A percentile compares a stretch with the other conserved stretches of the same genome.
Conservation (phyloP, 495 filamentous ascomycete genomes). For the Xylaria bambusicola region DNA sequence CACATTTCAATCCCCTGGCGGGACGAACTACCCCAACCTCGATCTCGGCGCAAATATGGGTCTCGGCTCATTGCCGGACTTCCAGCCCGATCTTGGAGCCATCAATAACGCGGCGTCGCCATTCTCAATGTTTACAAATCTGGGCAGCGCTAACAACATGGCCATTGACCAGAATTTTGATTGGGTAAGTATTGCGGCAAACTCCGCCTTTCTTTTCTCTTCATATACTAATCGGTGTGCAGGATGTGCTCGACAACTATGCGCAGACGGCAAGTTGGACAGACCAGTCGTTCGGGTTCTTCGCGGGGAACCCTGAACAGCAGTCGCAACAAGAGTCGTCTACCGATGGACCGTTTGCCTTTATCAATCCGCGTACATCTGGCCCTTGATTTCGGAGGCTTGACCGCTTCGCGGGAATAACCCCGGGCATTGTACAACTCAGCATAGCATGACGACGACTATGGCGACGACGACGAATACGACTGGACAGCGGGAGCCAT, state of each 20-base stretch:
- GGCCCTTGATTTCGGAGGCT: neutral
- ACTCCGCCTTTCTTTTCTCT: neutral
- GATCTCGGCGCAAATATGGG: slow-evolving; percentile 29
- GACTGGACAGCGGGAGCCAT: too few relatives aligned
- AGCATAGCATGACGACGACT: slow-evolving; percentile 1
- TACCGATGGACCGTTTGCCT: slow-evolving; percentile 28
- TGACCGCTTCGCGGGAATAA: neutral
- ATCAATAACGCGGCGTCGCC: slow-evolving; percentile 57
- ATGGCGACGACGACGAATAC: too few relatives aligned
- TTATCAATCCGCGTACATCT: slow-evolving; percentile 24
- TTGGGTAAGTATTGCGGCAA: slow-evolving; percentile 63
- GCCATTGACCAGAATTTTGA: slow-evolving; percentile 63
- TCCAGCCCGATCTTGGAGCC: slow-evolving; percentile 55
- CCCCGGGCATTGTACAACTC: neutral
- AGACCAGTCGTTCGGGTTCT: slow-evolving; percentile 49
- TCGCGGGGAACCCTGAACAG: slow-evolving; percentile 42
- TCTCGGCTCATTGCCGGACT: slow-evolving; percentile 39
- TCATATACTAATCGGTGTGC: slow-evolving; percentile 5
- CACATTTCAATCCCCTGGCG: slow-evolving; percentile 41
- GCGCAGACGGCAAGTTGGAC: slow-evolving; percentile 51
- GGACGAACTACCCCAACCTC: slow-evolving; percentile 37
- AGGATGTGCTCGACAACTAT: slow-evolving; percentile 54
- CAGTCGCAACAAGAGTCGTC: slow-evolving; percentile 36
- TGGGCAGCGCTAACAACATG: slow-evolving; percentile 42
- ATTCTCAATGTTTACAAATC: slow-evolving; percentile 48